Evolutionary conservation across 1,139 yeast species (phyloP), one percentile per base, ranked within the genome.

Genomic region (Yamadazyma trypodendri): DNA sequence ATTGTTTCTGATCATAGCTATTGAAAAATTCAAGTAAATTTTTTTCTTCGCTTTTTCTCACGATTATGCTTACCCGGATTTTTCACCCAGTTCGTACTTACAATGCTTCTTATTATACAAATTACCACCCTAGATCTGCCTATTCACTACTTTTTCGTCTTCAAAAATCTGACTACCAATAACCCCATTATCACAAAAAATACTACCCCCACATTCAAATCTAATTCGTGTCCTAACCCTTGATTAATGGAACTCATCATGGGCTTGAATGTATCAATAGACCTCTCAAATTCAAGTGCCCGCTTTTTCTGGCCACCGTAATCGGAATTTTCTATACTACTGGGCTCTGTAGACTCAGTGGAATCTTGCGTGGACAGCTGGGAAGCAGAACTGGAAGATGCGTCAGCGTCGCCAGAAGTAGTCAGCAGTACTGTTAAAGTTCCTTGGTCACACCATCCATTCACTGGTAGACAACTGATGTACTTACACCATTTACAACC

Each of bases 401-500:
- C 6, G 11, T 8, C 9, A 10, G 30, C 14, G 30, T 15, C 16
- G 8, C 6, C 11, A n/a, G 21, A 12, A n/a, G 21, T 28, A 5
- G 30, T 28, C 21, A 15, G 20, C 16, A 9, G 9, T 23, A 28
- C 31, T 18, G 10, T 15, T 16, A 34, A 25, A 4, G 15, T 24
- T 4, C 87, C 87, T 32, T 62, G 58, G 35, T 80, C 82, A 56
- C 90, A 83, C 90, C 90, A 83, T 13, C 79, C 81, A 43, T 77
- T 71, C 8, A 83, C 84, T 0, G 90, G 90, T 17, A 84, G 57
- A 53, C 90, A 84, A 48, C 79, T 79, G 48, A 84, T 67, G 52
- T 83, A 82, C 55, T 81, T 81, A 63, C 90, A 84, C 90, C 90
- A 84, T 11, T 63, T 56, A 57, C 90, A 82, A 20, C 46, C 46